Percentiles rank a stretch among this genome's conserved stretches.
phyloP scores from a whole-genome alignment of 139 green algal species.

The Nannochloris sp. region DNA sequence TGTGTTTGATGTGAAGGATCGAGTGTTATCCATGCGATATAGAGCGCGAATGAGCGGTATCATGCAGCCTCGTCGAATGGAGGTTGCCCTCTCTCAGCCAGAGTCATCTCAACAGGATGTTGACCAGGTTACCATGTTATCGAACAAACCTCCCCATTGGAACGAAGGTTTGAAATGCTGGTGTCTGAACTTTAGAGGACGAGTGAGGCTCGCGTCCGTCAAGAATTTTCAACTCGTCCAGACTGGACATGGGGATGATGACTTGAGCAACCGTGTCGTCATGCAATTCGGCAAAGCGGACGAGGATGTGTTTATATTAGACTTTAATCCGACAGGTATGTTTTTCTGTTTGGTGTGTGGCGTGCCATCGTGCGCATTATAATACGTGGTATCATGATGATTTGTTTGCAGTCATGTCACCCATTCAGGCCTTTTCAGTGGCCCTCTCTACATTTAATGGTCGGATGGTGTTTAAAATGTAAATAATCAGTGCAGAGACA shows the following conservation, averaged over 20 bases:
- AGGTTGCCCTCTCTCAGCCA: background rate
- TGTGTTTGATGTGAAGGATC: background rate
- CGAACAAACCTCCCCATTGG: conserved; percentile 93
- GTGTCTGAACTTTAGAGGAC: conserved; percentile 97
- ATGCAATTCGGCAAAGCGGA: conserved; percentile 92
- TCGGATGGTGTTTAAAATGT: conserved; percentile 60
- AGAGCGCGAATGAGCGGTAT: conserved; percentile 32
- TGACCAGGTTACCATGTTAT: conserved; percentile 29
- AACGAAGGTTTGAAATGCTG: conserved; percentile 89
- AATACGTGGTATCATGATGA: too few relatives aligned
- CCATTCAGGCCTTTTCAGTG: conserved; percentile 87
- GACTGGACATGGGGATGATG: background rate
- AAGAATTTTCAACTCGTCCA: conserved; percentile 96
- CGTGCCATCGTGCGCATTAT: too few relatives aligned
- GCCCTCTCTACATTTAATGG: conserved; percentile 88
- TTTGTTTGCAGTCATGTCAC: conserved; percentile 30
- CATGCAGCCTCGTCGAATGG: conserved; percentile 39
- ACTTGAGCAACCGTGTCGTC: conserved; percentile 33
- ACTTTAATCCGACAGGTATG: conserved; percentile 62
- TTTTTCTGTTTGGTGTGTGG: too few relatives aligned
- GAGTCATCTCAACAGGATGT: background rate
- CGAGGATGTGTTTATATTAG: conserved; percentile 86
- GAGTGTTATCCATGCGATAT: conserved; percentile 26
- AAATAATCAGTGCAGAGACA: background rate
- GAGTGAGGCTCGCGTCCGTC: conserved; percentile 93